Evolutionary conservation across 1,284 basidiomycete species (phyloP).

Genomic region (Agroathelia rolfsii): DNA sequence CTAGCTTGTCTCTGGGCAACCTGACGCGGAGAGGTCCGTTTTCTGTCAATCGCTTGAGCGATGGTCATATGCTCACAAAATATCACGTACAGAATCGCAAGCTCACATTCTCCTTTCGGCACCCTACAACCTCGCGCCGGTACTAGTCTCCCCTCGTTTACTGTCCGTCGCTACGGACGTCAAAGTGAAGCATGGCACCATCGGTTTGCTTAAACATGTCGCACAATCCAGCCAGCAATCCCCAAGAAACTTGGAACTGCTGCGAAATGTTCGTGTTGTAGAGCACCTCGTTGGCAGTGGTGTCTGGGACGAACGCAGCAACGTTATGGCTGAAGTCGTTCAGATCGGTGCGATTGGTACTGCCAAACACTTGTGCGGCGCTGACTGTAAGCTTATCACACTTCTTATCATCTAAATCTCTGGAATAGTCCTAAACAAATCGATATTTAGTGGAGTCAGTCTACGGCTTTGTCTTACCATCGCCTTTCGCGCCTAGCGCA

Average conservation of each 20-base stretch:
- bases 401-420: background rate
- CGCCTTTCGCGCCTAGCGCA: conserved; percentile 19
- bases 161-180: conserved; percentile 51
- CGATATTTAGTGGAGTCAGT: conserved; percentile 49
- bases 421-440: background rate
- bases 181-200: conserved; percentile 76
- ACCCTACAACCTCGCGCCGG: conserved; percentile 40
- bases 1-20: conserved; percentile 76
- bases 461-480: conserved; percentile 44
- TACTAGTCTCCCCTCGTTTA: conserved; percentile 40
- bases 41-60: conserved; percentile 5
- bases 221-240: conserved; percentile 64
- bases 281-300: conserved; percentile 53
- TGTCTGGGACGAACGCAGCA: conserved; percentile 61
- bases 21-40: conserved; percentile 64
- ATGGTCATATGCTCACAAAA: conserved; percentile 3
- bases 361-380: conserved; percentile 80
- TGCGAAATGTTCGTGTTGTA: conserved; percentile 60
- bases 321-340: conserved; percentile 72
- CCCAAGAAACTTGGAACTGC: conserved; percentile 41
- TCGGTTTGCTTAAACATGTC: conserved; percentile 79
- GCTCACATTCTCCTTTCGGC: conserved; percentile 49
- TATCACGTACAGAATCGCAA: conserved; percentile 42
- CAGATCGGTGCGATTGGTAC: conserved; percentile 85
- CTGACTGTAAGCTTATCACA: conserved; percentile 46